These are phyloP conservation scores for Rhodofomes roseus DNA, from an alignment of 1,284 basidiomycete genomes.

Conservation along the genomic window DNA sequence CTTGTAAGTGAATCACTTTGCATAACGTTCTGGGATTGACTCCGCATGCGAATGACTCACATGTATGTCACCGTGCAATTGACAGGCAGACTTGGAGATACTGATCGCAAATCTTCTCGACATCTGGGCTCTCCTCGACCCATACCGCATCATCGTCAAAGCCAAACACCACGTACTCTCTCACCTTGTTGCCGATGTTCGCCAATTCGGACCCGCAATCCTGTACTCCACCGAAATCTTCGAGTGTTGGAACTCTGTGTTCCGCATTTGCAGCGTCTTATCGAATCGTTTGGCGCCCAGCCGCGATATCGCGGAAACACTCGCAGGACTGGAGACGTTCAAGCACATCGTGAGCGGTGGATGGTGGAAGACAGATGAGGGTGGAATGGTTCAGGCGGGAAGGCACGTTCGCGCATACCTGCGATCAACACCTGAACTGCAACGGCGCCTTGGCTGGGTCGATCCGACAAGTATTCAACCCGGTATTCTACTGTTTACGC, in stretches of 20 bases:
- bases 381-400: slow-evolving; percentile 10
- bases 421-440: background rate
- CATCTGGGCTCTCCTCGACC: slow-evolving; percentile 16
- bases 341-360: slow-evolving; percentile 19
- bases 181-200: slow-evolving; percentile 19
- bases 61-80: background rate
- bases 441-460: background rate
- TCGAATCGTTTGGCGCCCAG: slow-evolving; percentile 42
- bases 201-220: slow-evolving; percentile 17
- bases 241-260: slow-evolving; percentile 44
- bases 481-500: background rate
- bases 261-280: slow-evolving; percentile 36
- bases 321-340: slow-evolving; percentile 32
- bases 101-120: slow-evolving; percentile 19
- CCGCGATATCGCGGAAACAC: slow-evolving; percentile 34
- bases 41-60: too few relatives aligned
- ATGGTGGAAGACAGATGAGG: slow-evolving; percentile 12
- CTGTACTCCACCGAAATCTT: slow-evolving; percentile 36
- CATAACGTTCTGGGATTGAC: too few relatives aligned
- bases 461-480: background rate
- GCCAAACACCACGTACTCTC: slow-evolving; percentile 24
- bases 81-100: background rate
- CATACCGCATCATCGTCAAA: slow-evolving; percentile 19
- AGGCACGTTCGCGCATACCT: slow-evolving; percentile 3
- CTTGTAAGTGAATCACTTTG: slow-evolving; percentile 17